Evolutionary conservation across 1,284 basidiomycete genomes (phyloP).

Genomic region (Phylloboletellus chloephorus): DNA sequence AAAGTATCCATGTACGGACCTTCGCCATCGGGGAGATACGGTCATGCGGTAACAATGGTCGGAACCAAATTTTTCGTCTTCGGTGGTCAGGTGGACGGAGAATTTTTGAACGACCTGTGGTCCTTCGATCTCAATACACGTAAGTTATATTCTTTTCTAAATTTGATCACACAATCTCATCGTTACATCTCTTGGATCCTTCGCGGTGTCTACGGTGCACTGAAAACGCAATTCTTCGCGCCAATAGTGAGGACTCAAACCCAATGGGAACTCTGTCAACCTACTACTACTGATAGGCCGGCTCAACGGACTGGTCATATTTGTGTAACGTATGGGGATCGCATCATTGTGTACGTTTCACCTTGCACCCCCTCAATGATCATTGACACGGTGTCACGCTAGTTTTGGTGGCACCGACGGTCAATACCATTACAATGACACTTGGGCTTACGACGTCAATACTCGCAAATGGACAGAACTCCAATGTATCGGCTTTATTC

Average conservation of each 20-base stretch:
- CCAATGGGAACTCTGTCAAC: conserved; percentile 76
- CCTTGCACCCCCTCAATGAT: conserved; percentile 4
- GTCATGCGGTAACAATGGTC: conserved; percentile 92
- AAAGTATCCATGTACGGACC: conserved; percentile 73
- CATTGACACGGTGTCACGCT: conserved; percentile 17
- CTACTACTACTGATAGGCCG: conserved; percentile 61
- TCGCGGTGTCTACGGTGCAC: conserved; percentile 3
- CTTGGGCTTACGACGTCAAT: conserved; percentile 90
- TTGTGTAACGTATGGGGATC: conserved; percentile 81
- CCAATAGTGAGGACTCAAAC: conserved; percentile 64
- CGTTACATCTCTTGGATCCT: conserved; percentile 5
- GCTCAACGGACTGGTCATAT: conserved; percentile 92
- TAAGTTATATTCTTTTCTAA: conserved; percentile 39
- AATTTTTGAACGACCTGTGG: conserved; percentile 96
- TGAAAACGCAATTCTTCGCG: conserved; percentile 4
- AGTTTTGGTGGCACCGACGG: conserved; percentile 99
- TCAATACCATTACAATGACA: conserved; percentile 98
- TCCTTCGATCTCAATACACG: conserved; percentile 92
- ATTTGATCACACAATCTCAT: conserved; percentile 9
- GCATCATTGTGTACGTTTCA: conserved; percentile 72
- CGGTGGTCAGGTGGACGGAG: conserved; percentile 94
- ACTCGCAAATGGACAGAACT: conserved; percentile 88
- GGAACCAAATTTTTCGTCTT: conserved; percentile 93
- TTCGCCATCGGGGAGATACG: conserved; percentile 85
- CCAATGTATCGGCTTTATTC: conserved; percentile 96